Evolutionary conservation across 2,329 filamentous ascomycete genomes (phyloP).

Genomic region (Ambrosiella cleistominuta): DNA sequence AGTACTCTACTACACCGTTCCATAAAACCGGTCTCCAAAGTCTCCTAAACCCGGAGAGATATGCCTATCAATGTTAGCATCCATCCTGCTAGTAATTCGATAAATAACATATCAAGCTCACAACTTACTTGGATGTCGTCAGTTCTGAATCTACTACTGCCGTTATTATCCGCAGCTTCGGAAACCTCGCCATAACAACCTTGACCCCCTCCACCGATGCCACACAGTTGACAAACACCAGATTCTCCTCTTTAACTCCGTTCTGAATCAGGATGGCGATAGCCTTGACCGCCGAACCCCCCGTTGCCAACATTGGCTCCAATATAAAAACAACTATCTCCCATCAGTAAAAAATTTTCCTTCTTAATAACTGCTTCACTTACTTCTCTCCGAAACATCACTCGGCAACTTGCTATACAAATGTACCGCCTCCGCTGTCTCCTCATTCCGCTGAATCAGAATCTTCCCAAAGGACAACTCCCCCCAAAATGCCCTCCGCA

Average conservation of each 20-base stretch:
- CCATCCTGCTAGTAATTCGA: background rate
- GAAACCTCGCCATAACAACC: conserved; percentile 15
- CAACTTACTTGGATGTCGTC: conserved; percentile 14
- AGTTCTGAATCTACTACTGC: conserved; percentile 14
- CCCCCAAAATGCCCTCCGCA: conserved; percentile 18
- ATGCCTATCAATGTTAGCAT: conserved; percentile 16
- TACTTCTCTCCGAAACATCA: conserved; percentile 14
- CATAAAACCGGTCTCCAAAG: conserved; percentile 22
- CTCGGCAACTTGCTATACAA: conserved; percentile 19
- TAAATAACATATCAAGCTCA: too few species aligned
- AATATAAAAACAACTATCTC: conserved; percentile 15
- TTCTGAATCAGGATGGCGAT: conserved; percentile 14
- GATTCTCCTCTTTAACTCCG: conserved; percentile 16
- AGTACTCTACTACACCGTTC: conserved; percentile 1
- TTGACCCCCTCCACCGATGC: conserved; percentile 17
- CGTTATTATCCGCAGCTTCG: conserved; percentile 15
- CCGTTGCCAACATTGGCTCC: conserved; percentile 17
- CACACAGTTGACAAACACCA: conserved; percentile 19
- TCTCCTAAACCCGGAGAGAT: conserved; percentile 22
- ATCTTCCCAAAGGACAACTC: conserved; percentile 20
- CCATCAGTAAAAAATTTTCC: background rate
- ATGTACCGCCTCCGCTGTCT: conserved; percentile 17
- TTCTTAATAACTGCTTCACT: background rate
- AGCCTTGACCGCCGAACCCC: conserved; percentile 15
- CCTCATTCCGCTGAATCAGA: conserved; percentile 20